Evolutionary conservation across 257 asterid species (phyloP), one percentile per base, ranked within the genome.

Genomic region (Pogostemon cablin): DNA sequence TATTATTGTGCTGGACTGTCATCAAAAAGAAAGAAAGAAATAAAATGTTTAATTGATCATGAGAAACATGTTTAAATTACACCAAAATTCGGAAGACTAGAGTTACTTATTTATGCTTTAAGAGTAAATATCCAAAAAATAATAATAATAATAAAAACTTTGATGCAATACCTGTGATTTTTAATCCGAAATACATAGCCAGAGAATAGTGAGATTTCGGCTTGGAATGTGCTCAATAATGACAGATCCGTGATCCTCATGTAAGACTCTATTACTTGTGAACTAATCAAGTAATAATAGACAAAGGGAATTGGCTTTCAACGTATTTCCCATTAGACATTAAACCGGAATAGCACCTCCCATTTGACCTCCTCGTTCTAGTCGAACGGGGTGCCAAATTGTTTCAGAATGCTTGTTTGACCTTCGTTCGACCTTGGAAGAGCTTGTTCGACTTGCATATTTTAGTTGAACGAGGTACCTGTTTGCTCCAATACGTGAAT

Each of bases 271-370:
- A 17, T 17, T 53, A 15, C 58, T 37, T 17, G 59, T 53, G 38
- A 3, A 9, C 4, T 41, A 42, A 48, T 42, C 68, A 47, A 10
- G 35, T 54, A 44, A 20, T 15, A 15, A 49, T 15, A 48, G 43
- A 47, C 32, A 53, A 46, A 56, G 46, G 60, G 54, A 64, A 57
- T 39, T 72, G 42, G 5, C 74, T 68, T 58, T 64, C 68, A 65
- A 15, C n/a, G 7, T n/a, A 20, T 44, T 17, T 43, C 67, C 56
- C 5, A 47, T 87, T 81, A 93, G 74, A 93, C 99, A 55, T 93
- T 93, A 77, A 93, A 93, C 71, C 98, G 83, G 60, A 93, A 93
- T 71, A 93, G 85, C 98, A 93, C 85, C 61, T 93, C 99, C 62
- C 99, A 97, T 87, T 93, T 98, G 17, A 15, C 17, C 17, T 15